These are phyloP conservation scores for Xylaria curta DNA, from an alignment of 495 filamentous ascomycete genomes.

Conservation along the genomic window DNA sequence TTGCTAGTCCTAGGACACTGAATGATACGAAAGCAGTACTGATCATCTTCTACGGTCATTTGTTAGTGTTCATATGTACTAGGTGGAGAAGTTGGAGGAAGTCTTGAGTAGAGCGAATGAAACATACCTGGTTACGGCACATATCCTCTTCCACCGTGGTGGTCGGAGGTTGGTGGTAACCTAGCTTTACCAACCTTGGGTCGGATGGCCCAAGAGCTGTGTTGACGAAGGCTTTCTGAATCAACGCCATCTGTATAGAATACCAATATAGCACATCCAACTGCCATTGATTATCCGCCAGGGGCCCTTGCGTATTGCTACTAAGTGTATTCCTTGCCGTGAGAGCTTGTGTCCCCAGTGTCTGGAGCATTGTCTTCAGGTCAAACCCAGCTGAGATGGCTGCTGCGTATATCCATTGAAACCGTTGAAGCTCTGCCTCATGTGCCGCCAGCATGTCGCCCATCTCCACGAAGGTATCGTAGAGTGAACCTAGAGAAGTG, in stretches of 20 bases:
- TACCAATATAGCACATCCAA: background rate
- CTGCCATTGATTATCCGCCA: background rate
- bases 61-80: background rate
- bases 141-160: background rate
- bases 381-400: background rate
- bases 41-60: background rate
- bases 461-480: background rate
- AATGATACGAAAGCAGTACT: background rate
- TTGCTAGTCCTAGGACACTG: background rate
- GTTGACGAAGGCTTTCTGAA: background rate
- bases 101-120: background rate
- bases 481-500: background rate
- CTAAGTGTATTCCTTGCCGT: background rate
- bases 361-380: background rate
- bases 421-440: background rate
- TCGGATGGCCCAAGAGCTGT: background rate
- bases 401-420: background rate
- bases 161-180: background rate
- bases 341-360: background rate
- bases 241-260: background rate
- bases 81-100: background rate
- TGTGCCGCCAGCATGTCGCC: background rate
- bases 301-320: background rate
- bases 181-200: background rate
- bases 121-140: conserved; percentile 1